phyloP scores from a whole-genome alignment of 2,329 filamentous ascomycete species.

The Alternaria ventricosa region DNA sequence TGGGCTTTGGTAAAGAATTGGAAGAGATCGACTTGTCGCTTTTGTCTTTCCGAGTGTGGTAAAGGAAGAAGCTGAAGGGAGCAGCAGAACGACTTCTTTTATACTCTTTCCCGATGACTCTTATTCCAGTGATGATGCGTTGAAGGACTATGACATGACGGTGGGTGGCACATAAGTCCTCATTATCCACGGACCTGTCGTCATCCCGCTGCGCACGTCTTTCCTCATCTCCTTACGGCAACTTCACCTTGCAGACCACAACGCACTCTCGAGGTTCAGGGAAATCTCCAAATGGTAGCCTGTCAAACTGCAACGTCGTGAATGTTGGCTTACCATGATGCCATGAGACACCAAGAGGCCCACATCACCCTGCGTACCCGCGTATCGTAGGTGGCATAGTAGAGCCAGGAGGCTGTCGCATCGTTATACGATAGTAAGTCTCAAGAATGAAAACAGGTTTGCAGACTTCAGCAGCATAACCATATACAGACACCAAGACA shows the following conservation, averaged over 20 bases:
- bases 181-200: too few relatives aligned
- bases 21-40: too few relatives aligned
- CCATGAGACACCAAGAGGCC: neutral
- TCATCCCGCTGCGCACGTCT: too few relatives aligned
- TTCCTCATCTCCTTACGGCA: neutral
- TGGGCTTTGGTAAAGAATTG: too few relatives aligned
- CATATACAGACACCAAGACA: neutral
- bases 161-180: too few relatives aligned
- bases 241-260: neutral
- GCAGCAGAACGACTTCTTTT: too few relatives aligned
- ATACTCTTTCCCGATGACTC: too few relatives aligned
- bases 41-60: too few relatives aligned
- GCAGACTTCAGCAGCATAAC: neutral
- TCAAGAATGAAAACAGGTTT: neutral
- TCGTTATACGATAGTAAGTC: neutral
- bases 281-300: neutral
- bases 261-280: neutral
- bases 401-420: neutral
- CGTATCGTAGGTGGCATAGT: accelerated
- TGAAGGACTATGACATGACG: too few relatives aligned
- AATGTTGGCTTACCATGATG: neutral
- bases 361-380: neutral
- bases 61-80: too few relatives aligned
- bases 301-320: neutral
- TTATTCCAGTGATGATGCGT: too few relatives aligned